Evolutionary conservation across 1,139 yeast species (phyloP).

Genomic region (Candida tropicalis): DNA sequence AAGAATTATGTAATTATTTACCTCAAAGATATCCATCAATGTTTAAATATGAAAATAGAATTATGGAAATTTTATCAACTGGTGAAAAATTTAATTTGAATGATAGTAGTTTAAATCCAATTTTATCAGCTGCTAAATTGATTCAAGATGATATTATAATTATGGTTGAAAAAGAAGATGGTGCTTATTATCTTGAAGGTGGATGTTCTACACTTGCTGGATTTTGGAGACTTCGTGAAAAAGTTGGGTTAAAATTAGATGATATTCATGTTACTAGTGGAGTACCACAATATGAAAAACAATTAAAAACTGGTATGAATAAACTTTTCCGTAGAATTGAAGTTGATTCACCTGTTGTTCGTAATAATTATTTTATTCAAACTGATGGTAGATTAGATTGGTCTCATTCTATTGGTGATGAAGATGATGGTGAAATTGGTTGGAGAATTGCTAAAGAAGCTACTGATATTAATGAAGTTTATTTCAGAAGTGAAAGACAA

Average conservation of each 20-base stretch:
- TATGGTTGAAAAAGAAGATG: conserved; percentile 57
- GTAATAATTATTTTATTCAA: conserved; percentile 69
- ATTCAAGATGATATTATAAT: conserved; percentile 72
- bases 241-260: conserved; percentile 53
- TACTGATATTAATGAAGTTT: conserved; percentile 43
- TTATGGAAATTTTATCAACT: conserved; percentile 55
- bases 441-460: conserved; percentile 64
- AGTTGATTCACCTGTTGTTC: conserved; percentile 58
- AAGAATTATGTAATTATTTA: conserved; percentile 54
- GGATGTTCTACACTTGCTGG: conserved; percentile 68
- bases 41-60: conserved; percentile 46
- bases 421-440: conserved; percentile 51
- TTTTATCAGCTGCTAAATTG: conserved; percentile 56
- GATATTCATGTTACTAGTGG: conserved; percentile 65
- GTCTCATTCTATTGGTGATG: conserved; percentile 66
- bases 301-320: conserved; percentile 64
- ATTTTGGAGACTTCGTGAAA: conserved; percentile 65
- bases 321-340: conserved; percentile 59
- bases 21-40: conserved; percentile 62
- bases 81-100: conserved; percentile 41
- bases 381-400: conserved; percentile 65
- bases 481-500: conserved; percentile 70
- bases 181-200: conserved; percentile 56
- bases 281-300: conserved; percentile 63
- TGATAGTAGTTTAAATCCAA: conserved; percentile 49